Evolutionary conservation across 2,329 filamentous ascomycete genomes (phyloP), one percentile per base, ranked within the genome.

Genomic region (Chrysosporium queenslandicum): DNA sequence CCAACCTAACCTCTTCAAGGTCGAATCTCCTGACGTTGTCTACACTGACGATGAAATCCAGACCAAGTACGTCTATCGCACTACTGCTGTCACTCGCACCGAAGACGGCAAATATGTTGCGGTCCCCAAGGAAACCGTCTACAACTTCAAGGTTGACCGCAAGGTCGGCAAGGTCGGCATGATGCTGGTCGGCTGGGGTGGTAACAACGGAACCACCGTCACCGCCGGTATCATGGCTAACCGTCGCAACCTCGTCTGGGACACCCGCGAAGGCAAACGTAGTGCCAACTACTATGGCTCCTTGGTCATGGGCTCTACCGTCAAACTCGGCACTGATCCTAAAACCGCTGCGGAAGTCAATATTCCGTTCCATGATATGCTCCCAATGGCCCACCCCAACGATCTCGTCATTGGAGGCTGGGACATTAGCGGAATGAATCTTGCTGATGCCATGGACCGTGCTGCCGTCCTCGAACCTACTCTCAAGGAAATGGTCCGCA

Each of bases 201-300:
- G 92, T 66, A 98, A 98, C 81, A 98, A 98, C 68, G 92, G 92
- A 60, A 88, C 88, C 60, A 98, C 92, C 54, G 88, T 98, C 57
- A 97, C 92, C 55, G 92, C 92, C 57, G 92, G 91, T 69, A 94
- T 98, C 72, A 80, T 98, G 68, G 92, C 91, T 72, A 98, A 98
- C 74, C 86, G 87, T 67, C 86, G 84, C 62, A 79, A 81, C 54
- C 80, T 97, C 54, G 76, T 77, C 56, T 98, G 92, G 92, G 87
- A 96, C 59, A 97, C 92, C 63, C 90, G 91, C 65, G 88, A 96
- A 71, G 90, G 90, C 50, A 74, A 80, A 60, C 87, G 82, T 58
- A 76, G 80, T 59, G 85, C 92, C 72, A 98, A 98, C 75, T 98
- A 97, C 81, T 98, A 96, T 70, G 92, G 92, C 64, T 98, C 92